phyloP scores from a whole-genome alignment of 2,329 filamentous ascomycete genomes.

The Tolypocladium guangdongense region DNA sequence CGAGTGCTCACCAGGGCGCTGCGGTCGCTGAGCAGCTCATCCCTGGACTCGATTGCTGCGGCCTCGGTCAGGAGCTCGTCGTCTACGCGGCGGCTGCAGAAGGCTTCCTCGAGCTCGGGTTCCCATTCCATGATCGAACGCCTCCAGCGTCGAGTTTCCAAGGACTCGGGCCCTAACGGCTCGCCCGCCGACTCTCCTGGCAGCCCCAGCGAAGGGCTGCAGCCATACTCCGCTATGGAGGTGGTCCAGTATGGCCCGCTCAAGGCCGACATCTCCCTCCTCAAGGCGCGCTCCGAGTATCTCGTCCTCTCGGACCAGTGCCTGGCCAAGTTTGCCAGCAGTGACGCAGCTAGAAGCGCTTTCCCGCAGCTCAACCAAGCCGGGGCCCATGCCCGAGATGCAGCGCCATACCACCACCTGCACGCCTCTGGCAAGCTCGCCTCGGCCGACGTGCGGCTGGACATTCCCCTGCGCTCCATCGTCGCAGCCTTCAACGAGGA shows the following conservation, averaged over 20 bases:
- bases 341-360: conserved; percentile 33
- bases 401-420: conserved; percentile 10
- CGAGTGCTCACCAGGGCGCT: conserved; percentile 25
- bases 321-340: conserved; percentile 38
- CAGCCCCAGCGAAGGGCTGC: conserved; percentile 17
- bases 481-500: conserved; percentile 43
- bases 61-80: conserved; percentile 18
- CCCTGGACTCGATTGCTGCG: conserved; percentile 26
- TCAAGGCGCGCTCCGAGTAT: conserved; percentile 39
- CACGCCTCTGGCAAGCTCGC: conserved; percentile 16
- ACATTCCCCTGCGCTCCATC: conserved; percentile 38
- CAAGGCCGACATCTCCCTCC: conserved; percentile 36
- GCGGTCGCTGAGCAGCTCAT: conserved; percentile 28
- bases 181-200: conserved; percentile 18
- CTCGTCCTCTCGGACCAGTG: conserved; percentile 40
- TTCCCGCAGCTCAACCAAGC: conserved; percentile 33
- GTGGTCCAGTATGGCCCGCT: conserved; percentile 34
- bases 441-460: conserved; percentile 27
- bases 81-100: conserved; percentile 24
- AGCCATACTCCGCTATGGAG: conserved; percentile 24
- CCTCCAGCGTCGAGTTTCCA: conserved; percentile 29
- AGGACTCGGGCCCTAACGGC: conserved; percentile 20
- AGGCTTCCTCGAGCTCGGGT: conserved; percentile 24
- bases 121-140: conserved; percentile 32
- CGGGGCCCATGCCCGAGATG: conserved; percentile 9